Conservation (phyloP, 1,284 basidiomycete species). For the Sanghuangporus baumii region DNA sequence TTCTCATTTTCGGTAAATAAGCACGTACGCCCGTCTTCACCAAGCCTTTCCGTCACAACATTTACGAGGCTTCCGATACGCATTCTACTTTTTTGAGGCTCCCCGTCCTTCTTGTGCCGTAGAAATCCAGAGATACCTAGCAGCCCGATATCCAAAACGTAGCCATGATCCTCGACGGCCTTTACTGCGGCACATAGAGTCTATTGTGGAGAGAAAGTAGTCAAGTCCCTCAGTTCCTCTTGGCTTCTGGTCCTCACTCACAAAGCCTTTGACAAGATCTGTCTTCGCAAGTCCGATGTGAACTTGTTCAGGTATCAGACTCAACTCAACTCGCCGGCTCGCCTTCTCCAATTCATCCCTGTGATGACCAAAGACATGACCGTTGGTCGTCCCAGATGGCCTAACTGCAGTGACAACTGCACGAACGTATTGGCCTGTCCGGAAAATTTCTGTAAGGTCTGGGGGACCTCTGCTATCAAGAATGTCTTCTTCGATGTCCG, state of each 20-base stretch:
- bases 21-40: constrained; percentile 68
- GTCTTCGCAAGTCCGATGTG: constrained; percentile 77
- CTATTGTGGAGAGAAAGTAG: constrained; percentile 33
- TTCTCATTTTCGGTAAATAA: constrained; percentile 49
- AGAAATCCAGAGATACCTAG: constrained; percentile 74
- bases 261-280: constrained; percentile 77
- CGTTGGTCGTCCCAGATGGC: constrained; percentile 53
- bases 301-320: constrained; percentile 79
- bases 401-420: constrained; percentile 70
- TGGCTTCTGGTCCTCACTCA: constrained; percentile 29
- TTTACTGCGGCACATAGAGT: constrained; percentile 73
- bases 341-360: constrained; percentile 63
- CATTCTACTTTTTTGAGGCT: constrained; percentile 35
- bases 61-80: constrained; percentile 63
- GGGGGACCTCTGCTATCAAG: constrained; percentile 43
- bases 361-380: constrained; percentile 48
- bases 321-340: constrained; percentile 82
- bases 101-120: constrained; percentile 54
- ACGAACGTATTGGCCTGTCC: constrained; percentile 81
- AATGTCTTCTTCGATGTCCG: constrained; percentile 40
- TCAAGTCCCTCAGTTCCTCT: neutral
- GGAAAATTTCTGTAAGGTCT: constrained; percentile 73
- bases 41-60: constrained; percentile 55
- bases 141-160: constrained; percentile 83
- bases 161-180: constrained; percentile 93